Conservation (phyloP, 1,284 basidiomycete species). For the Athelia sp. region DNA sequence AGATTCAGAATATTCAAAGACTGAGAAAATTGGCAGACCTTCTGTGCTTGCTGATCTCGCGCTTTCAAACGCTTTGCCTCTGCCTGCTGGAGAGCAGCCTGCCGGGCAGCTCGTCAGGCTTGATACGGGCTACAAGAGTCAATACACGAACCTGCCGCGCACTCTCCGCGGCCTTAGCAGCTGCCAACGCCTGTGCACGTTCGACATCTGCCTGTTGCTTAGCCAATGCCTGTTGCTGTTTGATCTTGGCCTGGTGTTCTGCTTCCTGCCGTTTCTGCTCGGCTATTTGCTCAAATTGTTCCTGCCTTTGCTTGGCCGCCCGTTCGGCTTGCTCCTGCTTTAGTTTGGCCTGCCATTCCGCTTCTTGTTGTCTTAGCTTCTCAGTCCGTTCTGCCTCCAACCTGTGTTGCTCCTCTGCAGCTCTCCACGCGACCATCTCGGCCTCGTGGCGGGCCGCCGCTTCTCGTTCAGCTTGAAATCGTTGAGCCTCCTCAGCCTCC, state of each 20-base stretch:
- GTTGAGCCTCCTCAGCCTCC: conserved; percentile 5
- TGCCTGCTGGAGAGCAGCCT: not conserved
- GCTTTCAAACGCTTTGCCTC: too few species aligned
- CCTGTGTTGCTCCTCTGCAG: conserved; percentile 13
- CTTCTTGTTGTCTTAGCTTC: conserved; percentile 9
- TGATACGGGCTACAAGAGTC: not conserved
- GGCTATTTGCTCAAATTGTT: not conserved
- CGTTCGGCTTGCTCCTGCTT: not conserved
- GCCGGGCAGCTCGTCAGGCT: not conserved
- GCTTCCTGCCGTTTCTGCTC: conserved; percentile 3
- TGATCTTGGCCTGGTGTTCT: too few species aligned
- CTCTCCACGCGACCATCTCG: conserved; percentile 9
- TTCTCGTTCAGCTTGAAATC: conserved; percentile 12
- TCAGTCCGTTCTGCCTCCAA: conserved; percentile 4
- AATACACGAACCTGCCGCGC: not conserved
- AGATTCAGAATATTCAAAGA: too few species aligned
- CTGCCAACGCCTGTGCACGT: too few species aligned
- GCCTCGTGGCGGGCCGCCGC: conserved; percentile 11
- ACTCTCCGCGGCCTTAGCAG: not conserved
- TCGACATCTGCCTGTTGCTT: too few species aligned
- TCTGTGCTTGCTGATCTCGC: too few species aligned
- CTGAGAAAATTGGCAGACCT: too few species aligned
- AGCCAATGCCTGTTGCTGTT: conserved; percentile 3
- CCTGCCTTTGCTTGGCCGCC: not conserved
- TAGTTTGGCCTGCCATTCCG: conserved; percentile 4